Base-by-base conservation (phyloP, 768 basidiomycete genomes). In the Russula foetens region DNA sequence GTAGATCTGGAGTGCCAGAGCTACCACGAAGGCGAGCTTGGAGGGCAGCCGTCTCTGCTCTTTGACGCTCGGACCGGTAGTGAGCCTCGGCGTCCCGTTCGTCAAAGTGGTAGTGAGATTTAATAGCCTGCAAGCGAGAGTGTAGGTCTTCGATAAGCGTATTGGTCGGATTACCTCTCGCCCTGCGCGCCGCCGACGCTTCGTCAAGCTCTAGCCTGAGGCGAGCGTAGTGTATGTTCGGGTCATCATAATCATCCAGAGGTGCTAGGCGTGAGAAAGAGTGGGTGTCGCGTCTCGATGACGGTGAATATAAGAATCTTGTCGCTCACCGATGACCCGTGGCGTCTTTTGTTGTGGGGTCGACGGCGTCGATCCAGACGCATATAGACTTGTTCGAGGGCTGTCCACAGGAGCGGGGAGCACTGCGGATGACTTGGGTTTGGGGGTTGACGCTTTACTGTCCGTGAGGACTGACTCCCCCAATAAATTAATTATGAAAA, bases 101-200 rank as follows among this genome's bases (percentile, higher is more conserved):
- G 58, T 88, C 78, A 67, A 93, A 92, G 58, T 90, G 80, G 65
- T 90, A 90, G 69, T 86, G 76, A 24, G 75, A 73, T 67, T 79
- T 79, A 26, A 84, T 69, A 24, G 68, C 71, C 46, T 74, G 69
- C 43, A 90, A 70, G 43, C 75, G 81, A 50, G 73, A 67, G 11
- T 76, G 78, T 39, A 88, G 69, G 28, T 73, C 68, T 57, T 71
- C 72, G 14, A 76, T 65, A 28, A 73, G 67, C 21, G 69, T 58
- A n/a, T 68, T 62, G 48, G 71, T 67, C 41, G 68, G 66, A 46
- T 64, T 66, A 48, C 71, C 68, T 43, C 66, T 68, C 3, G 72
- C 45, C 23, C 66, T 66, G 26, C 71, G 67, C 29, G 71, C 72
- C 23, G 67, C 68, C 0, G 70, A 69, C n/a, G 76, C 77, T 24